These are phyloP conservation scores for Kodamaea derodonti DNA, from an alignment of 1,139 yeast genomes.

Conservation along the genomic window DNA sequence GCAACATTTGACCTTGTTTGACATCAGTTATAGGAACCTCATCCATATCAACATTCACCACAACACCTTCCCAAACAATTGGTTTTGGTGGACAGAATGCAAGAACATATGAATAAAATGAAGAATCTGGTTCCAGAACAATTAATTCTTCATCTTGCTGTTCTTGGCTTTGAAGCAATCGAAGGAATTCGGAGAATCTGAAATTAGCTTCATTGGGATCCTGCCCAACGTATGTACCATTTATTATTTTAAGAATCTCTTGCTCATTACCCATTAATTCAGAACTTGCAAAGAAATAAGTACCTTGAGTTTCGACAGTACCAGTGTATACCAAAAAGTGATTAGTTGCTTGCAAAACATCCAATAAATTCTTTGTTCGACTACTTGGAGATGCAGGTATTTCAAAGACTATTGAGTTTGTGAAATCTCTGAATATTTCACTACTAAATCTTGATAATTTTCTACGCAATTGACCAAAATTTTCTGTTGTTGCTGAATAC, in stretches of 20 bases:
- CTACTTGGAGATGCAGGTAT: constrained; percentile 47
- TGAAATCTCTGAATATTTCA: constrained; percentile 65
- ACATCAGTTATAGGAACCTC: constrained; percentile 46
- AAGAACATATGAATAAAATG: constrained; percentile 58
- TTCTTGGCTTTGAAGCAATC: constrained; percentile 12
- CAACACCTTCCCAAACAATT: constrained; percentile 85
- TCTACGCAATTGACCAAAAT: constrained; percentile 80
- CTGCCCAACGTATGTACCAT: constrained; percentile 41
- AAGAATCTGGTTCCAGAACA: constrained; percentile 15
- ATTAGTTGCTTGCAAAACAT: constrained; percentile 55
- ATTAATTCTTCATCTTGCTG: constrained; percentile 19
- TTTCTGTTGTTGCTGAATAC: constrained; percentile 80
- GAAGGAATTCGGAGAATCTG: constrained; percentile 31
- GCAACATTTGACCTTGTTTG: constrained; percentile 64
- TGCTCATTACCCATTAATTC: constrained; percentile 45
- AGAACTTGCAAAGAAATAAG: constrained; percentile 67
- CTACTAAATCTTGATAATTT: constrained; percentile 76
- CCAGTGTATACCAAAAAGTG: constrained; percentile 82
- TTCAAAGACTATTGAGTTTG: constrained; percentile 70
- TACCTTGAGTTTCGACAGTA: constrained; percentile 69
- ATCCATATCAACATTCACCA: constrained; percentile 54
- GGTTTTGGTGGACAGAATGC: constrained; percentile 82
- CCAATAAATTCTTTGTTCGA: constrained; percentile 52
- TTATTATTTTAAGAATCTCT: constrained; percentile 41
- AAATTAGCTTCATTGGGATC: constrained; percentile 27